Base-by-base conservation (phyloP, 805 yeast species). In the Candida ipomoeae region DNA sequence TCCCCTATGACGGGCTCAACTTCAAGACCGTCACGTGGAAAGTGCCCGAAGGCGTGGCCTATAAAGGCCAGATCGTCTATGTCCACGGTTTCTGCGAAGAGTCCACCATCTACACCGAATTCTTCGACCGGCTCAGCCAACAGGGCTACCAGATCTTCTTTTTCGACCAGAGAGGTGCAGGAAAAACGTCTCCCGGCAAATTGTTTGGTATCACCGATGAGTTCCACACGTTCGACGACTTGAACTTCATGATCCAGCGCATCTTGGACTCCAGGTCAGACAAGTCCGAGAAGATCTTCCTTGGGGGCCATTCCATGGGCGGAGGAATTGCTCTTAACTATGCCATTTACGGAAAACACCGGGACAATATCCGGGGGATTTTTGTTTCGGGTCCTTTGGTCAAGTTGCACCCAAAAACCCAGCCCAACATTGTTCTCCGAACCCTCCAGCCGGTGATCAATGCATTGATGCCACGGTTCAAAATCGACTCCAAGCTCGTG, bases 251-350 rank as follows among this genome's bases (percentile, higher is more conserved):
- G 63, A 65, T 84, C 48, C 69, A 78, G 49, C 61, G 61, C 42
- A 76, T 75, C 46, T 58, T 75, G 20, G 72, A 74, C 17, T 69
- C 70, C 29, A 53, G 66, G 37, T 48, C 48, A 11, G 64, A 61
- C 48, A 44, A 63, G 5, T 40, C 50, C 2, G 73, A 70, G 44
- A 78, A 78, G 53, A 57, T 85, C 32, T 76, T 71, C 57, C 60
- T 87, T 42, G 70, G 78, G 60, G 90, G 92, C 1, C 89, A 83
- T 56, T 85, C 90, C 8, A 85, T 87, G 91, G 96, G 96, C 46
- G 92, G 92, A 18, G 91, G 85, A 0, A 81, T 87, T 46, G 71
- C 70, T 0, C 67, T 87, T 50, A 84, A 83, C 63, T 86, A 87
- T 62, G 82, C 80, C 3, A 73, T 80, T 35, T 61, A 62, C 32